These are phyloP conservation scores for Botrytis pseudocinerea DNA, from an alignment of 2,329 filamentous ascomycete genomes.

Conservation along the genomic window DNA sequence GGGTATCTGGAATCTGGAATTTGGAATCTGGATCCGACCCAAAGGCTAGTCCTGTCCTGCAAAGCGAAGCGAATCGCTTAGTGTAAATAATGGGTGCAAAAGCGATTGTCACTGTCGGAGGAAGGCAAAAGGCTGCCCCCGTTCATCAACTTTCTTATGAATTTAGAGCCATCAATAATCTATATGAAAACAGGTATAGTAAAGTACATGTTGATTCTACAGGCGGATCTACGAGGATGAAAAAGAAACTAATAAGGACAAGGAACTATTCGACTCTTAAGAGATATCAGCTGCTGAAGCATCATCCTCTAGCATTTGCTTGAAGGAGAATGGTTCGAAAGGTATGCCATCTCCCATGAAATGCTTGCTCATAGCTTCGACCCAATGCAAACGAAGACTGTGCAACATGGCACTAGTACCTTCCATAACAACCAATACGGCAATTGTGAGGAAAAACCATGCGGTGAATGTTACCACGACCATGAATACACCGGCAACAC, in stretches of 20 bases:
- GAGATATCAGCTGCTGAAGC: slow-evolving; percentile 57
- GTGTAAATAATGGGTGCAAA: neutral
- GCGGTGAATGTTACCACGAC: slow-evolving; percentile 80
- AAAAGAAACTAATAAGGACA: slow-evolving; percentile 25
- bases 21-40: neutral
- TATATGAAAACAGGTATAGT: slow-evolving; percentile 15
- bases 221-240: slow-evolving; percentile 30
- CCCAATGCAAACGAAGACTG: slow-evolving; percentile 88
- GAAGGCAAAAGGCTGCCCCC: neutral
- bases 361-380: slow-evolving; percentile 97
- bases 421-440: slow-evolving; percentile 89
- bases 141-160: neutral
- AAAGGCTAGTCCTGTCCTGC: neutral
- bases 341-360: slow-evolving; percentile 87
- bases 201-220: slow-evolving; percentile 35
- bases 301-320: slow-evolving; percentile 80
- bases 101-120: neutral
- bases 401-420: slow-evolving; percentile 96
- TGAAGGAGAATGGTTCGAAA: slow-evolving; percentile 88
- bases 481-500: slow-evolving; percentile 71
- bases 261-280: slow-evolving; percentile 28
- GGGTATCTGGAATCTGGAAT: neutral
- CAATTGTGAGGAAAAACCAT: slow-evolving; percentile 85
- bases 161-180: neutral
- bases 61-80: neutral